Evolutionary conservation across 306 rosid species (phyloP).

Genomic region (Vigna mungo): DNA sequence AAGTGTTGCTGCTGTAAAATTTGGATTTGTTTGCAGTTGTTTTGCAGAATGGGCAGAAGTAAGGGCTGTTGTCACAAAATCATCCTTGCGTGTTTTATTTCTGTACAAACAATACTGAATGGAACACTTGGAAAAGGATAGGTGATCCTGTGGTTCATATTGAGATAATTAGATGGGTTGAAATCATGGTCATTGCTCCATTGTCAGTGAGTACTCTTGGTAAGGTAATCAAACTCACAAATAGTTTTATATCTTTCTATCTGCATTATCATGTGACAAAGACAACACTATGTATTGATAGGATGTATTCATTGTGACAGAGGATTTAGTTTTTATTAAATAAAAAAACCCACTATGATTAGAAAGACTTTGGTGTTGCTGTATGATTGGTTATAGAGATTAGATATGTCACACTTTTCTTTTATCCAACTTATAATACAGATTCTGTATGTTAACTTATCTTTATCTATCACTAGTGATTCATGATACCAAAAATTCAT

Average conservation of each 20-base stretch:
- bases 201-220: conserved; percentile 85
- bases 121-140: conserved; percentile 67
- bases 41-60: conserved; percentile 90
- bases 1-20: conserved; percentile 73
- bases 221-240: conserved; percentile 62
- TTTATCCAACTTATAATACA: too few relatives aligned
- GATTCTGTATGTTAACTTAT: neutral
- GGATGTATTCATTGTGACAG: neutral
- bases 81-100: conserved; percentile 68
- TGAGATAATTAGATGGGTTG: conserved; percentile 88
- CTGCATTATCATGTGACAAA: conserved; percentile 2
- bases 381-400: neutral
- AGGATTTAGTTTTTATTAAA: too few relatives aligned
- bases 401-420: neutral
- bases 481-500: neutral
- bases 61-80: conserved; percentile 63
- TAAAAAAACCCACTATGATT: neutral
- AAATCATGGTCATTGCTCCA: conserved; percentile 87
- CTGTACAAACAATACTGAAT: conserved; percentile 60
- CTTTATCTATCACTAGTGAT: neutral
- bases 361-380: neutral
- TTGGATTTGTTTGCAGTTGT: conserved; percentile 58
- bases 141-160: conserved; percentile 78
- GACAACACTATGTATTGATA: neutral
- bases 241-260: neutral